Evolutionary conservation across 768 basidiomycete species (phyloP).

Genomic region (Omphalotus guepiniiformis): DNA sequence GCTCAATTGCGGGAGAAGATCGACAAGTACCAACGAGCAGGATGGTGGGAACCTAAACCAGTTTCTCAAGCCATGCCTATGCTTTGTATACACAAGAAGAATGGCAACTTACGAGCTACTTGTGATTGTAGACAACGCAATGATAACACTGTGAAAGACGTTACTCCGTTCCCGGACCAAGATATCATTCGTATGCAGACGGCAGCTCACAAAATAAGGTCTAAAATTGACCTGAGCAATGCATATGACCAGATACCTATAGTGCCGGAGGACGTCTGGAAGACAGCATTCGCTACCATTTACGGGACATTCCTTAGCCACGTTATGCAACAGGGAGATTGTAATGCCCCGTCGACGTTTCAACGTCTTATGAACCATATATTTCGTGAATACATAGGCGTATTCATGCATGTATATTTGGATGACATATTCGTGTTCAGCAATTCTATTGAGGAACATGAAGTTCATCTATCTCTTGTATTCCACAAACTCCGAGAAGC

Average conservation of each 20-base stretch:
- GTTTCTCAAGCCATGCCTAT: slow-evolving; percentile 18
- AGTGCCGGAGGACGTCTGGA: slow-evolving; percentile 12
- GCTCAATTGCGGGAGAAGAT: slow-evolving; percentile 10
- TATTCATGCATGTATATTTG: slow-evolving; percentile 1
- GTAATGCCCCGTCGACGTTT: slow-evolving; percentile 22
- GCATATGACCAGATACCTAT: slow-evolving; percentile 31
- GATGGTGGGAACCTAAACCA: slow-evolving; percentile 12
- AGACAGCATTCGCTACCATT: slow-evolving; percentile 22
- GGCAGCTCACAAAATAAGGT: slow-evolving; percentile 16
- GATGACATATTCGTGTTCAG: slow-evolving; percentile 9
- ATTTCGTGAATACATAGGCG: slow-evolving; percentile 13
- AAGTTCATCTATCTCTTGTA: slow-evolving; percentile 20
- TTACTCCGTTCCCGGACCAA: slow-evolving; percentile 11
- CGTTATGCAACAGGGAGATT: slow-evolving; percentile 31
- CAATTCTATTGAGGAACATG: slow-evolving; percentile 23
- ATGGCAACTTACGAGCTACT: slow-evolving; percentile 15
- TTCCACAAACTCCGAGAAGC: slow-evolving; percentile 16
- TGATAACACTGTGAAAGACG: slow-evolving; percentile 22
- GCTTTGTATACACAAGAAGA: slow-evolving; percentile 22
- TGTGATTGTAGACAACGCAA: slow-evolving; percentile 19
- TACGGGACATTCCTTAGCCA: slow-evolving; percentile 27
- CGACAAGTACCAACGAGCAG: not conserved
- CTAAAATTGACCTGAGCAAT: slow-evolving; percentile 26
- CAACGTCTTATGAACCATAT: slow-evolving; percentile 28
- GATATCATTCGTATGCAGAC: slow-evolving; percentile 19